Evolutionary conservation across 805 yeast species (phyloP).

Genomic region (Zygoascus bituminiphila): DNA sequence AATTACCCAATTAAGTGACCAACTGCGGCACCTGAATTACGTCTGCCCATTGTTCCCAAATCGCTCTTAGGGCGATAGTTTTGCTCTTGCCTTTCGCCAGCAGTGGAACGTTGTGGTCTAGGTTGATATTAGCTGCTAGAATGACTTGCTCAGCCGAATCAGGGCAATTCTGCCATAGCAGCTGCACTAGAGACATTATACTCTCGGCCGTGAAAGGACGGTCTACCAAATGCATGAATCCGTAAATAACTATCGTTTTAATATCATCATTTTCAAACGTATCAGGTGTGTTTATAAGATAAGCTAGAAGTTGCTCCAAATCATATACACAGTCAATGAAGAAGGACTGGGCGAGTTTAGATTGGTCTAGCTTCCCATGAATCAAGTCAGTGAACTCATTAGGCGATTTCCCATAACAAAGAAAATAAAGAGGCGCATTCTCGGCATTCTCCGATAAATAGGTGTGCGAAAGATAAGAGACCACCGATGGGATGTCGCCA

Average conservation of each 20-base stretch:
- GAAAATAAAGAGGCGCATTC: not conserved
- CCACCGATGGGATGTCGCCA: not conserved
- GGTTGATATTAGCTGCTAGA: not conserved
- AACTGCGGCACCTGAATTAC: not conserved
- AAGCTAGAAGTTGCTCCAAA: not conserved
- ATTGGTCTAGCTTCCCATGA: not conserved
- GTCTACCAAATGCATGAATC: slow-evolving; percentile 3
- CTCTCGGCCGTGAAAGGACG: slow-evolving; percentile 2
- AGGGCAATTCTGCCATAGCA: not conserved
- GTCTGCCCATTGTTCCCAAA: slow-evolving; percentile 3
- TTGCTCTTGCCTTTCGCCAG: not conserved
- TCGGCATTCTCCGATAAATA: too few relatives aligned
- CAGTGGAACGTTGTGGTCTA: not conserved
- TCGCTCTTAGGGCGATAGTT: not conserved
- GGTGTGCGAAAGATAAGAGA: not conserved
- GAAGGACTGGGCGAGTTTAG: not conserved
- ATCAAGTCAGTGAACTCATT: not conserved
- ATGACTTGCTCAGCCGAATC: slow-evolving; percentile 3
- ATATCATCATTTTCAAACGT: not conserved
- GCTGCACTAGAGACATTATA: slow-evolving; percentile 1
- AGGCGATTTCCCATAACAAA: not conserved
- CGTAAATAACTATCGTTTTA: not conserved
- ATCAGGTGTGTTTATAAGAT: not conserved
- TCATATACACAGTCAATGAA: not conserved
- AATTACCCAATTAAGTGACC: too few relatives aligned